Conservation (phyloP, 1,284 basidiomycete species). For the Anthracocystis panici-leucophaei region DNA sequence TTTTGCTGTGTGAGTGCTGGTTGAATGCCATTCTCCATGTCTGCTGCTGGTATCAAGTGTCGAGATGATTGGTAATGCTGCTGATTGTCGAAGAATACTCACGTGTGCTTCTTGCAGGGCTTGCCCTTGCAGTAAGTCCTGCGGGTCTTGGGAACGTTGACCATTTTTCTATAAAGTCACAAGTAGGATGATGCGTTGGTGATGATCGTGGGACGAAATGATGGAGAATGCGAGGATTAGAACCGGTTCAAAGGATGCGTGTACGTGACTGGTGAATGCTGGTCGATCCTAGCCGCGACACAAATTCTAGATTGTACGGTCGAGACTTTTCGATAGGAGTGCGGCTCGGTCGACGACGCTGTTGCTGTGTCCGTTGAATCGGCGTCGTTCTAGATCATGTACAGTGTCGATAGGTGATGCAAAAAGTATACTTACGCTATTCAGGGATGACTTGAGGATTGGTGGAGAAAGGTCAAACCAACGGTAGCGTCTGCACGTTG, state of each 20-base stretch:
- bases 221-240: conserved; percentile 13
- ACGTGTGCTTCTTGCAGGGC: conserved; percentile 98
- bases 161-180: conserved; percentile 55
- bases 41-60: conserved; percentile 4
- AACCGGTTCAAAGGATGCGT: conserved; percentile 5
- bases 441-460: conserved; percentile 50
- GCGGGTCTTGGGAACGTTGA: conserved; percentile 72
- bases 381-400: conserved; percentile 3
- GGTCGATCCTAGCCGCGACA: background rate
- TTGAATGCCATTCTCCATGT: background rate
- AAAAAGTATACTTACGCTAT: conserved; percentile 44
- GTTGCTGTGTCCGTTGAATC: background rate
- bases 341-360: background rate
- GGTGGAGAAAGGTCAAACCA: conserved; percentile 45
- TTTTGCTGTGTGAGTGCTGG: background rate
- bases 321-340: background rate
- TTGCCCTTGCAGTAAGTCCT: conserved; percentile 95
- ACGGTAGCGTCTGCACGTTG: conserved; percentile 21
- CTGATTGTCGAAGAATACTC: conserved; percentile 69
- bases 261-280: background rate
- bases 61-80: background rate
- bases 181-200: background rate
- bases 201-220: conserved; percentile 7
- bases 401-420: conserved; percentile 22
- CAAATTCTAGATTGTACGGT: background rate